A percentile compares a stretch with the other conserved stretches of the same genome.
Conservation (phyloP, 495 filamentous ascomycete genomes). For the Pseudevernia furfuracea region DNA sequence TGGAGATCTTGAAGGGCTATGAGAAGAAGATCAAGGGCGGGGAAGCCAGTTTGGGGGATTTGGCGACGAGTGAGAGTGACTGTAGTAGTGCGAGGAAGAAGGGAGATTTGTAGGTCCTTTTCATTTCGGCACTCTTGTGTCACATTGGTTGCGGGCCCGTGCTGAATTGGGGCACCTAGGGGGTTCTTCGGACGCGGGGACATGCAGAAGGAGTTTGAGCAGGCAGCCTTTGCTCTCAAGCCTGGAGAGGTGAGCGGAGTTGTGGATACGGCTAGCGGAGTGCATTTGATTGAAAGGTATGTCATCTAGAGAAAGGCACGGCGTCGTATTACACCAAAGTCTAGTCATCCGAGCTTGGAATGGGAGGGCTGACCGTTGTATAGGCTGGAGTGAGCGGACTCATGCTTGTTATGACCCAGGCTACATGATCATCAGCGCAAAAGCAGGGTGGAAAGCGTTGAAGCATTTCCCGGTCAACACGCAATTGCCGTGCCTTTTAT, state of each 20-base stretch:
- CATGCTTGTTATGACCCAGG: background rate
- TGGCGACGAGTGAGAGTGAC: slow-evolving; percentile 85
- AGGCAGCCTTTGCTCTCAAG: slow-evolving; percentile 80
- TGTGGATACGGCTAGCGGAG: slow-evolving; percentile 85
- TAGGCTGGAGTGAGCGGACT: slow-evolving; percentile 1
- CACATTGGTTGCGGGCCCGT: background rate
- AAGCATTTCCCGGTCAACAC: background rate
- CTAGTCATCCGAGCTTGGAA: background rate
- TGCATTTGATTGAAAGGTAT: slow-evolving; percentile 94
- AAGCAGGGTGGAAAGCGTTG: background rate
- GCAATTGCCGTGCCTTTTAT: background rate
- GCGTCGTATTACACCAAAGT: background rate
- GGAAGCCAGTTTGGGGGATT: slow-evolving; percentile 58
- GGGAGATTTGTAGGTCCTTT: slow-evolving; percentile 66
- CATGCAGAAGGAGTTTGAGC: slow-evolving; percentile 99
- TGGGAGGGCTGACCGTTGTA: background rate
- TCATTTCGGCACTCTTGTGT: background rate
- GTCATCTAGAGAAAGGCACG: slow-evolving; percentile 20
- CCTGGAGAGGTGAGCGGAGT: slow-evolving; percentile 76
- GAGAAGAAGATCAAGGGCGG: slow-evolving; percentile 66
- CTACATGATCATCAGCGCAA: background rate
- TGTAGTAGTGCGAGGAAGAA: slow-evolving; percentile 90
- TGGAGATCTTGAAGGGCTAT: slow-evolving; percentile 62
- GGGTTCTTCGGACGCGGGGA: slow-evolving; percentile 89
- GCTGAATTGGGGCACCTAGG: slow-evolving; percentile 34